Conservation (phyloP, 2,329 filamentous ascomycete species). For the Cladosporium sp. region DNA sequence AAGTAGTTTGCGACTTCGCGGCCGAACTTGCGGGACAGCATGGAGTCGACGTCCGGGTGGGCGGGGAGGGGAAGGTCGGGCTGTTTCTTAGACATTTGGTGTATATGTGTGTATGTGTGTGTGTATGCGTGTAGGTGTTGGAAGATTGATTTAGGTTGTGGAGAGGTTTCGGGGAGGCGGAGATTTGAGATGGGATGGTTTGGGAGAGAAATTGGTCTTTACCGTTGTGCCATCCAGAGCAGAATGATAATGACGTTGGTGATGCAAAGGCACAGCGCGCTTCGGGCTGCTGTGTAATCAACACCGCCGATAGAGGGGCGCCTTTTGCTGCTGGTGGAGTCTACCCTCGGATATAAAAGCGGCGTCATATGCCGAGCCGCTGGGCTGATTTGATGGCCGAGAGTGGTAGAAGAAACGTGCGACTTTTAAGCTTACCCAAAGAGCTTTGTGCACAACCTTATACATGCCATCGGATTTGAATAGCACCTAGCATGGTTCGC, state of each 20-base stretch:
- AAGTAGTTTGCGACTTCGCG: slow-evolving; percentile 80
- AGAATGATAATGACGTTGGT: neutral
- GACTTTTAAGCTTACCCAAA: neutral
- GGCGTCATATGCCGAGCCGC: neutral
- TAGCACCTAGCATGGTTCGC: no score
- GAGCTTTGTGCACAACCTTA: no score
- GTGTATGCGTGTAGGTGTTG: neutral
- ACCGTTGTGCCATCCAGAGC: neutral
- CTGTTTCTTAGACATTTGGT: slow-evolving; percentile 15
- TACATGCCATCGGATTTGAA: no score
- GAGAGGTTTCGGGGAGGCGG: neutral
- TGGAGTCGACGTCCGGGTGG: slow-evolving; percentile 55
- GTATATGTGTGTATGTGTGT: neutral
- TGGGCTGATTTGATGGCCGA: neutral
- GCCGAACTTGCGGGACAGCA: slow-evolving; percentile 72
- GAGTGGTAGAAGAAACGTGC: neutral
- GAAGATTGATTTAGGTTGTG: neutral
- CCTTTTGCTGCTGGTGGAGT: neutral
- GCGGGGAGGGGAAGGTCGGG: slow-evolving; percentile 52
- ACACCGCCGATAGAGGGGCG: neutral
- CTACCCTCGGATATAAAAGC: neutral
- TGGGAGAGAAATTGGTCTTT: neutral
- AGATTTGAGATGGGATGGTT: neutral
- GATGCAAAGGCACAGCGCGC: neutral
- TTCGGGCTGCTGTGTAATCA: neutral